Base-by-base conservation (phyloP, 2,329 filamentous ascomycete genomes). In the Verticillium nubilum region DNA sequence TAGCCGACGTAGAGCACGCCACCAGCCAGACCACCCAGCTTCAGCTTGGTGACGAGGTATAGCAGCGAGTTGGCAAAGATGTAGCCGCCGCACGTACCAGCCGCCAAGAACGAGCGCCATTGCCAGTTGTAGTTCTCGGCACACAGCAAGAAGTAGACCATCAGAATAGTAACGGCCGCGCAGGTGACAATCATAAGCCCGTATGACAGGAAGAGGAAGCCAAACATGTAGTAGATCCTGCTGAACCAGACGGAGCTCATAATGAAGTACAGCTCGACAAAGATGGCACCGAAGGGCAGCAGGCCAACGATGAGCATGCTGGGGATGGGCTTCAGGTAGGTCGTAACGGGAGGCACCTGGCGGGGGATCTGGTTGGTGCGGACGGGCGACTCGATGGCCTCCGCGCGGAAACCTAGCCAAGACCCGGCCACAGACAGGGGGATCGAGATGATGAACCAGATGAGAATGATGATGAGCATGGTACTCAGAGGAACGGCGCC, bases 221-320 rank as follows among this genome's bases (percentile, higher is more conserved):
- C 95, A 69, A 99, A 99, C 95, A 99, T 99, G 83, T 99, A 99
- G 82, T 99, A 99, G 66, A 99, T 95, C 76, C 95, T 92, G 79
- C 89, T 94, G 76, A 96, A 97, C 95, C 95, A 99, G 72, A 99
- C 94, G 27, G 91, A 96, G 77, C 89, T 96, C 91, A 99, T 96
- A 79, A 99, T 97, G 76, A 98, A 98, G 82, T 97, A 98, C 2
- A 99, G 86, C 78, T 99, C 95, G 54, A 98, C 93, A 66, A 98
- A 97, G 71, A 99, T 98, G 63, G 95, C 94, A 54, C 91, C 92
- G 69, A 99, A 99, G 0, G 95, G 95, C 27, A 98, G 82, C 56
- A 98, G 87, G 57, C 95, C 95, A 26, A 96, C 94, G 25, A 98
- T 83, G 17, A 97, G 83, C 84, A 97, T 94, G 64, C 91, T 96